phyloP scores from a whole-genome alignment of 352 stramenopile genomes.

The Pythium plurisporium region DNA sequence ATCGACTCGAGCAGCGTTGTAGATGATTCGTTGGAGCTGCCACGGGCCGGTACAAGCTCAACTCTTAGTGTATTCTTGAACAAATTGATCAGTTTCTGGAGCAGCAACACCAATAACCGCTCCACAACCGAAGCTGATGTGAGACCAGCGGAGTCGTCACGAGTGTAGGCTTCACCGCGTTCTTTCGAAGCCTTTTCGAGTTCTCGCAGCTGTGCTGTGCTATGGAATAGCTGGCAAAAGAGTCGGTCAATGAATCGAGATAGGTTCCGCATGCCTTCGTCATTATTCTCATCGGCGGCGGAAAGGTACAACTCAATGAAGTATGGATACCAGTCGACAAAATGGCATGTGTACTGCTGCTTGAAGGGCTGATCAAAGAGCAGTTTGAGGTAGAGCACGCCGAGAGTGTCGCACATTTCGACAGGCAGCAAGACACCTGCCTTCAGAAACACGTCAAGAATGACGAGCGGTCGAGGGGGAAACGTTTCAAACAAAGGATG shows the following conservation, averaged over 20 bases:
- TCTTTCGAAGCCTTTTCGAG: conserved; percentile 46
- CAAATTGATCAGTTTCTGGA: conserved; percentile 60
- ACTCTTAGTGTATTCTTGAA: conserved; percentile 60
- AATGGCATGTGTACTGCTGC: conserved; percentile 74
- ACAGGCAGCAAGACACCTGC: conserved; percentile 63
- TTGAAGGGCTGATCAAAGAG: conserved; percentile 82
- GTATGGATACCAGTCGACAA: conserved; percentile 77
- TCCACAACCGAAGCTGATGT: conserved; percentile 40
- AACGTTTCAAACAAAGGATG: neutral
- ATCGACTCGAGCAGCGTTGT: conserved; percentile 26
- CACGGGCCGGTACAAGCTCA: conserved; percentile 39
- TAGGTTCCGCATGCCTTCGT: conserved; percentile 69
- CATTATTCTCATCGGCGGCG: conserved; percentile 64
- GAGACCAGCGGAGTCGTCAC: neutral
- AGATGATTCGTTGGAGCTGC: conserved; percentile 3
- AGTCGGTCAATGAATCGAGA: conserved; percentile 80
- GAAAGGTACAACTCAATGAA: conserved; percentile 70
- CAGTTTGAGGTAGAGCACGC: conserved; percentile 77
- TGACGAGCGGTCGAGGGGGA: conserved; percentile 24
- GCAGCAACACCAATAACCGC: conserved; percentile 55
- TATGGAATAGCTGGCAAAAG: conserved; percentile 85
- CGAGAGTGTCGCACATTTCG: conserved; percentile 69
- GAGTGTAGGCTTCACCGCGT: conserved; percentile 2
- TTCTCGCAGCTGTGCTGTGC: conserved; percentile 63
- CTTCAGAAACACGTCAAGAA: conserved; percentile 71